phyloP scores from a whole-genome alignment of 2,329 filamentous ascomycete species.

The Pyrenochaeta sp. region DNA sequence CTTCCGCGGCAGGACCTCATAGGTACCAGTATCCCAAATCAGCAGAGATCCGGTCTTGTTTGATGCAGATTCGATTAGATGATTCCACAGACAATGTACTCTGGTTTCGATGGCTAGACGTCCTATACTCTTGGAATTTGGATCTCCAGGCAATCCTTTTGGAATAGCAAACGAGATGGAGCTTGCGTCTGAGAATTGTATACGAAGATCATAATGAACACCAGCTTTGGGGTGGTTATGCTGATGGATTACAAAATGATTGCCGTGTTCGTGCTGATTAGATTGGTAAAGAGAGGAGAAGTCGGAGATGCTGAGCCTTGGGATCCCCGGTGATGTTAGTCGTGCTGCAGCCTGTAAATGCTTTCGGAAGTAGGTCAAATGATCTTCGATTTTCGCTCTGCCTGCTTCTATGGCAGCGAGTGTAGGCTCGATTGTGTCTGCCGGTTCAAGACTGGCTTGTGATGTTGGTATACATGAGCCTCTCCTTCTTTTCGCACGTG shows the following conservation, averaged over 20 bases:
- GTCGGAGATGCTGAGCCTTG: conserved; percentile 50
- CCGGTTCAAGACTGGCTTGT: background rate
- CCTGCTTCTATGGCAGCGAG: conserved; percentile 62
- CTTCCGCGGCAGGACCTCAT: conserved; percentile 44
- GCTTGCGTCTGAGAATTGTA: conserved; percentile 73
- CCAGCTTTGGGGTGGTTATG: conserved; percentile 76
- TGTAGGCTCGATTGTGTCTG: conserved; percentile 7
- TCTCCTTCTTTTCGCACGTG: conserved; percentile 20
- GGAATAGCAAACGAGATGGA: conserved; percentile 65
- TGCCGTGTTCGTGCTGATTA: conserved; percentile 55
- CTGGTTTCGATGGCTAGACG: conserved; percentile 56
- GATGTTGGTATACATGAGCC: background rate
- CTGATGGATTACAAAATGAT: conserved; percentile 72
- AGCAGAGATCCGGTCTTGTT: conserved; percentile 53
- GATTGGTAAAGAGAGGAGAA: conserved; percentile 58
- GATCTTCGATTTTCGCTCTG: conserved; percentile 55
- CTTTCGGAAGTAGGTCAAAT: conserved; percentile 57
- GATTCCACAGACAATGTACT: conserved; percentile 56
- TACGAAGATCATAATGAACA: conserved; percentile 71
- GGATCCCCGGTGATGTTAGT: conserved; percentile 18
- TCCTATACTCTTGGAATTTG: conserved; percentile 48
- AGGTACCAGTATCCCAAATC: conserved; percentile 57
- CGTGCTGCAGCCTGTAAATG: conserved; percentile 47
- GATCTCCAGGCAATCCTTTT: conserved; percentile 54
- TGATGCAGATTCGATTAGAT: conserved; percentile 54